Conservation (phyloP, 2,329 filamentous ascomycete genomes). For the Mycosphaerella sp. region DNA sequence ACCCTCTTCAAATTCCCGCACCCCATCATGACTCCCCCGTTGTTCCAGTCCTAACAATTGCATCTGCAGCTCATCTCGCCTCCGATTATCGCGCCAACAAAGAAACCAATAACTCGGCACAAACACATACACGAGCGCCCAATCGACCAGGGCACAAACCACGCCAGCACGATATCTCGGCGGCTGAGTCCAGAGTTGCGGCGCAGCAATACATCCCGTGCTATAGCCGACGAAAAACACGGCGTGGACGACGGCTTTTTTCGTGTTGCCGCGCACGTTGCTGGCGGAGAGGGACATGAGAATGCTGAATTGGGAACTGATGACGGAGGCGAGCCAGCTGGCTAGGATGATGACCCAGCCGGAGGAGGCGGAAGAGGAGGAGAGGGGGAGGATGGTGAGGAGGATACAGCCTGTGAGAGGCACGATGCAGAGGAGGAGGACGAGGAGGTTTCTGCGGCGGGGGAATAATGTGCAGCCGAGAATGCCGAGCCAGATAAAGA, state of each 20-base stretch:
- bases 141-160: conserved; percentile 43
- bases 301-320: conserved; percentile 40
- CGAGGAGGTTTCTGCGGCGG: conserved; percentile 37
- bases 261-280: conserved; percentile 50
- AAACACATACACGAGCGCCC: conserved; percentile 37
- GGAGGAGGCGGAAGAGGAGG: too few species aligned
- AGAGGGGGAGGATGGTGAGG: conserved; percentile 39
- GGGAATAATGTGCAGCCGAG: conserved; percentile 38
- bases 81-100: conserved; percentile 36
- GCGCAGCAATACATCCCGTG: conserved; percentile 42
- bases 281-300: conserved; percentile 43
- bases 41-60: too few species aligned
- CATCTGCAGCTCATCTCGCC: conserved; percentile 23
- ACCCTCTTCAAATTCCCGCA: conserved; percentile 12
- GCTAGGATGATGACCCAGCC: conserved; percentile 47
- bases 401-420: conserved; percentile 44
- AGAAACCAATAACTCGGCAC: conserved; percentile 33
- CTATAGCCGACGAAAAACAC: conserved; percentile 50
- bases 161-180: conserved; percentile 45
- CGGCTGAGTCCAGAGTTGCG: conserved; percentile 46
- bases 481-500: conserved; percentile 44
- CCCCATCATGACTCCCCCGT: not conserved
- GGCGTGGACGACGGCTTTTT: conserved; percentile 43
- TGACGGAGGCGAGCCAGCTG: conserved; percentile 45
- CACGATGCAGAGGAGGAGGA: conserved; percentile 38